These are phyloP conservation scores for Mycena sp. DNA, from an alignment of 1,284 basidiomycete genomes.

Conservation along the genomic window DNA sequence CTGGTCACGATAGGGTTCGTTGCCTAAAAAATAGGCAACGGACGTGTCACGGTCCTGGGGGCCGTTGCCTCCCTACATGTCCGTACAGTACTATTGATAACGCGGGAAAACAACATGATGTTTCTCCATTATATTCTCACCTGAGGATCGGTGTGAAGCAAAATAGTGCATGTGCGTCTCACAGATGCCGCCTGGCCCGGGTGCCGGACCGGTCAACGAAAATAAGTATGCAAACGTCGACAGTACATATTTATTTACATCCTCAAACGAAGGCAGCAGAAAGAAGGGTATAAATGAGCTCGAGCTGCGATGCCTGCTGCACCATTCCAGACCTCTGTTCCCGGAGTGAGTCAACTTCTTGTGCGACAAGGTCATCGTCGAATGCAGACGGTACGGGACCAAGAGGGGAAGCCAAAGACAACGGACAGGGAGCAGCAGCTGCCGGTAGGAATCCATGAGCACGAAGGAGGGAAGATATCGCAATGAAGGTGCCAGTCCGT, in stretches of 20 bases:
- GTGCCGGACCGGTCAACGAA: neutral
- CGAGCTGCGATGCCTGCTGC: slow-evolving; percentile 72
- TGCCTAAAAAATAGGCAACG: too few relatives aligned
- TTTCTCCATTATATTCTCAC: neutral
- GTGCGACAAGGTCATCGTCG: slow-evolving; percentile 69
- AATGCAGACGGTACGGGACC: slow-evolving; percentile 61
- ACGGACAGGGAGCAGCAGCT: slow-evolving; percentile 39
- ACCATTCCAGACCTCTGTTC: slow-evolving; percentile 88
- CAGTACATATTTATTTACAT: neutral
- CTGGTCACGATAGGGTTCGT: too few relatives aligned
- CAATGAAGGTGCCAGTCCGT: slow-evolving; percentile 89
- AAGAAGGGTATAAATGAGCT: slow-evolving; percentile 74
- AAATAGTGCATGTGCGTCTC: neutral
- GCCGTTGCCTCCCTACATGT: too few relatives aligned
- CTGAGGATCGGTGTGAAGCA: neutral
- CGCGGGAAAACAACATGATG: slow-evolving; percentile 24
- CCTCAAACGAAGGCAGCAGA: slow-evolving; percentile 14
- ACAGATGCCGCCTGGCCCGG: too few relatives aligned
- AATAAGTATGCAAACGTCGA: neutral
- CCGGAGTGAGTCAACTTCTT: slow-evolving; percentile 79
- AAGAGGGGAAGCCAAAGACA: slow-evolving; percentile 57
- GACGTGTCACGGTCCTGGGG: too few relatives aligned
- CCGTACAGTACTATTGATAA: too few relatives aligned
- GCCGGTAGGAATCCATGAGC: slow-evolving; percentile 59
- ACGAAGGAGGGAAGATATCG: slow-evolving; percentile 78